phyloP scores from a whole-genome alignment of 768 basidiomycete genomes.

The Amanita polypyramis region DNA sequence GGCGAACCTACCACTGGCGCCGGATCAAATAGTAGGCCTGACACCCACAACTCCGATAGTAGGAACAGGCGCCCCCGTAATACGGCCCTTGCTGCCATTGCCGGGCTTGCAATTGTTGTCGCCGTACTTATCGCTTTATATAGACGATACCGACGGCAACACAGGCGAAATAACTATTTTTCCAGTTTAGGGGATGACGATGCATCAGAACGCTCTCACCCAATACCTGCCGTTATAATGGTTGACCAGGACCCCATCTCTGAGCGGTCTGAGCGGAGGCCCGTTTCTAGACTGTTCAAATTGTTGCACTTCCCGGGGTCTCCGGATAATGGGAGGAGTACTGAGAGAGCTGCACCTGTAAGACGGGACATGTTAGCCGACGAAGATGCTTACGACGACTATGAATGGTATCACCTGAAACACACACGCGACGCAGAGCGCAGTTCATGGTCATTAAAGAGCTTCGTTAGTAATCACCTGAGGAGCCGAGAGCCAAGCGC shows the following conservation, averaged over 20 bases:
- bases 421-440: constrained; percentile 30
- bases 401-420: constrained; percentile 25
- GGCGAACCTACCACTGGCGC: not conserved
- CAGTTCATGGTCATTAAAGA: constrained; percentile 47
- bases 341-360: constrained; percentile 12
- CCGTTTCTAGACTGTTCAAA: constrained; percentile 7
- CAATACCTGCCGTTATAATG: constrained; percentile 22
- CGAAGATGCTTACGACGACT: constrained; percentile 54
- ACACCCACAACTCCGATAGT: not conserved
- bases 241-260: constrained; percentile 10
- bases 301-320: not conserved
- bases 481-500: constrained; percentile 31
- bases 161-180: not conserved
- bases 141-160: constrained; percentile 6
- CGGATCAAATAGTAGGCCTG: not conserved
- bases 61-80: not conserved
- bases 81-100: not conserved
- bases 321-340: not conserved
- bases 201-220: constrained; percentile 23
- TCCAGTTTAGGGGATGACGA: constrained; percentile 14
- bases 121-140: not conserved
- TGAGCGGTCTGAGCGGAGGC: constrained; percentile 10
- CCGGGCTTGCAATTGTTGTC: not conserved
- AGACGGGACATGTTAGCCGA: constrained; percentile 72
- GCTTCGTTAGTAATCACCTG: constrained; percentile 27